A percentile compares a stretch with the other conserved stretches of the same genome.
phyloP scores from a whole-genome alignment of 208 protist genomes.

The Phytomonas francai region DNA sequence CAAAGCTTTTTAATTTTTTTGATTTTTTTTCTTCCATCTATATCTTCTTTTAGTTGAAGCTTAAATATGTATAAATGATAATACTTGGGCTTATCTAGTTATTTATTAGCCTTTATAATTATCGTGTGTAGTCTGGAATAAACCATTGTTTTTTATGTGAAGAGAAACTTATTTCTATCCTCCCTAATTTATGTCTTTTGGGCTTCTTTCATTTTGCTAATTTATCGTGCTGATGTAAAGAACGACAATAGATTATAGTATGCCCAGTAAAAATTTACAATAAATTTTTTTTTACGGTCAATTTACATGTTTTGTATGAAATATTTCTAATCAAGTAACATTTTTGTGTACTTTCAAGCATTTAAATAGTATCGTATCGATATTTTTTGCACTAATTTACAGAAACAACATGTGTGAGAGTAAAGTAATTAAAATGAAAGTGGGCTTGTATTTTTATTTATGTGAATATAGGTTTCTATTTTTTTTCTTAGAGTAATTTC shows the following conservation, averaged over 20 bases:
- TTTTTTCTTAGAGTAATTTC: background rate
- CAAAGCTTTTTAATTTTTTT: background rate
- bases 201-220: background rate
- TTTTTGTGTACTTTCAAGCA: background rate
- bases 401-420: background rate
- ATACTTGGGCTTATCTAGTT: background rate
- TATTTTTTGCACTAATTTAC: conserved; percentile 4
- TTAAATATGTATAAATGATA: background rate
- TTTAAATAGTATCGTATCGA: background rate
- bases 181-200: background rate
- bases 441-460: background rate
- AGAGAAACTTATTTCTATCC: background rate
- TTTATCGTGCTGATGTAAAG: background rate
- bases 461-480: background rate
- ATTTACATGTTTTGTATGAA: conserved; percentile 3
- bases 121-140: background rate
- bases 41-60: background rate
- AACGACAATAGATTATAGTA: background rate
- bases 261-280: background rate
- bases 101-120: conserved; percentile 1
- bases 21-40: conserved; percentile 5
- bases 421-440: background rate
- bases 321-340: background rate
- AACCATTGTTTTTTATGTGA: background rate
- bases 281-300: background rate